Evolutionary conservation across 116 monocot species (phyloP).

Genomic region (Cymodocea nodosa): DNA sequence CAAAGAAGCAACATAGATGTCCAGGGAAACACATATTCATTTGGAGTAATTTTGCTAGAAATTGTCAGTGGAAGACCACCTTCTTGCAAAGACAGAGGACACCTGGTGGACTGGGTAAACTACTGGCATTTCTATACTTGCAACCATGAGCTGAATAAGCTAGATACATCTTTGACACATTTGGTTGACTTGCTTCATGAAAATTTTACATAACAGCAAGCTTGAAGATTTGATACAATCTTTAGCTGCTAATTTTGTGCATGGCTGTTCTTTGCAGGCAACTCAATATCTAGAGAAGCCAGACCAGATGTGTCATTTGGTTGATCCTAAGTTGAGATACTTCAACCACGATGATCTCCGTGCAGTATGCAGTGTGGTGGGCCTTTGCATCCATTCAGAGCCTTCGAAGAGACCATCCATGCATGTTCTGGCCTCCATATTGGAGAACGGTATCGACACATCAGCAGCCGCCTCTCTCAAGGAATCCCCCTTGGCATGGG

Average conservation of each 20-base stretch:
- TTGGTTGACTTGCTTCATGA: not conserved
- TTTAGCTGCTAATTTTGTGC: not conserved
- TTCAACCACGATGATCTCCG: conserved; percentile 53
- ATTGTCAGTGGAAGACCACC: conserved; percentile 81
- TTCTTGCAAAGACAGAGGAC: conserved; percentile 79
- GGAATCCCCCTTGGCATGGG: conserved; percentile 74
- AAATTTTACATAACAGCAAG: not conserved
- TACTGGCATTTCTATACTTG: not conserved
- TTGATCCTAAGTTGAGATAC: conserved; percentile 58
- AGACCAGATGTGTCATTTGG: conserved; percentile 36
- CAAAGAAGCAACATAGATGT: conserved; percentile 44
- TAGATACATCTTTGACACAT: too few relatives aligned
- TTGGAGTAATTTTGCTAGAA: conserved; percentile 87
- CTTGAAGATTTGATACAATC: not conserved
- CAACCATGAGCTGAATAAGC: not conserved
- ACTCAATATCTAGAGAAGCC: conserved; percentile 40
- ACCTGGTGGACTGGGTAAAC: conserved; percentile 75
- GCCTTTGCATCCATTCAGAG: conserved; percentile 58
- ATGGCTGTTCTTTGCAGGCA: conserved; percentile 35
- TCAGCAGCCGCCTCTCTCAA: conserved; percentile 41
- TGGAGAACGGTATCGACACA: conserved; percentile 75
- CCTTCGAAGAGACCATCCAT: conserved; percentile 68
- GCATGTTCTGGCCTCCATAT: conserved; percentile 54
- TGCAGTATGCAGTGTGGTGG: conserved; percentile 48
- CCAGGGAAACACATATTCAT: conserved; percentile 53